Evolutionary conservation across 495 filamentous ascomycete species (phyloP).

Genomic region (Pseudevernia furfuracea): DNA sequence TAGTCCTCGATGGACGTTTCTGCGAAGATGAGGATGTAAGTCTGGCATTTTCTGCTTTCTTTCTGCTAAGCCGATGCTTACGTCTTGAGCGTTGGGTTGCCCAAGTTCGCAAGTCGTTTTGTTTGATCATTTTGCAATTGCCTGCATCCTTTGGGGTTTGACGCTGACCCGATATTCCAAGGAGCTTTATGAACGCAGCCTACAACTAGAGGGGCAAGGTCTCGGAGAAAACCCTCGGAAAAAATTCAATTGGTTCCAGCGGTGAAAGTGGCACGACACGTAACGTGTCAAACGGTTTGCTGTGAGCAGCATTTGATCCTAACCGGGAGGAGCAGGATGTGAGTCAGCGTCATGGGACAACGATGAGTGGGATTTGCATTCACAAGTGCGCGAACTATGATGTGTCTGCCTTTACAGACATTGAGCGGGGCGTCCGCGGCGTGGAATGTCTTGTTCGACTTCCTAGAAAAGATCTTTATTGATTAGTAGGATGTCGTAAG

Average conservation of each 20-base stretch:
- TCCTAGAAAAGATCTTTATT: background rate
- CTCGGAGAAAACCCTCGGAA: conserved; percentile 20
- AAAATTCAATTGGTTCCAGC: conserved; percentile 26
- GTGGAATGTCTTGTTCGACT: background rate
- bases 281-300: background rate
- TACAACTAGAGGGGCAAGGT: conserved; percentile 22
- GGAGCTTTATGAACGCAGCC: conserved; percentile 28
- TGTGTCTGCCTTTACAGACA: background rate
- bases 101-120: background rate
- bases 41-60: background rate
- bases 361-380: background rate
- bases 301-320: background rate
- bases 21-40: conserved; percentile 46
- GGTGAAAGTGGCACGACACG: conserved; percentile 10
- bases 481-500: background rate
- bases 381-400: background rate
- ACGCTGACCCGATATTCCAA: conserved; percentile 2
- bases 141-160: background rate
- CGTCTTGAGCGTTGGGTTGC: background rate
- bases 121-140: background rate
- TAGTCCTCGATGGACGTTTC: conserved; percentile 63
- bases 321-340: background rate
- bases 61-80: background rate
- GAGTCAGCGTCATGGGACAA: background rate
- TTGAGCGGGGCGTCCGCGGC: background rate